phyloP scores from a whole-genome alignment of 805 yeast species.

The Candida easanensis region DNA sequence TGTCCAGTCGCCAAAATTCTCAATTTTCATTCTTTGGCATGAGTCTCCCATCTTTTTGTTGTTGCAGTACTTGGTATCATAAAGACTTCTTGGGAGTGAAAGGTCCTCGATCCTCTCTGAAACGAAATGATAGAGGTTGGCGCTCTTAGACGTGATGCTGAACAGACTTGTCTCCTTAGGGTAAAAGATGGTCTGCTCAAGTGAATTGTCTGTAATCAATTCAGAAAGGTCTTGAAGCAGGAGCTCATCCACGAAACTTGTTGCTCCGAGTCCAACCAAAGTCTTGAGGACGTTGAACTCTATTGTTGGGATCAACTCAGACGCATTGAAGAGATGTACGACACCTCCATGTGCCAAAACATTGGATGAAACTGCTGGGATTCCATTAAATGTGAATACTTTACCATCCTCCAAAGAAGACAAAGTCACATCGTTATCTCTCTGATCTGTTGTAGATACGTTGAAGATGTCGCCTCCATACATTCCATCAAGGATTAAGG shows the following conservation, averaged over 20 bases:
- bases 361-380: conserved; percentile 36
- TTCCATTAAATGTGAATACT: conserved; percentile 33
- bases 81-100: conserved; percentile 31
- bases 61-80: conserved; percentile 51
- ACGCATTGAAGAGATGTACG: conserved; percentile 43
- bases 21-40: conserved; percentile 60
- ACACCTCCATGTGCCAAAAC: conserved; percentile 46
- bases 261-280: conserved; percentile 55
- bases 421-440: conserved; percentile 25
- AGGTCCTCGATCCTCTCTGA: conserved; percentile 39
- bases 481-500: conserved; percentile 39
- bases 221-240: conserved; percentile 53
- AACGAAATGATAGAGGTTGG: conserved; percentile 63
- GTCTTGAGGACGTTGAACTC: conserved; percentile 54
- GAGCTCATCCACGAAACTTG: conserved; percentile 67
- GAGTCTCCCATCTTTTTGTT: conserved; percentile 55
- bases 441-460: conserved; percentile 23
- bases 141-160: conserved; percentile 29
- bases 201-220: conserved; percentile 51
- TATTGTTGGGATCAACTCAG: conserved; percentile 27
- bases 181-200: conserved; percentile 62
- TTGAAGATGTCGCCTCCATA: conserved; percentile 39
- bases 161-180: conserved; percentile 34
- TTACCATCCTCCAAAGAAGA: conserved; percentile 31
- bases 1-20: conserved; percentile 30